These are phyloP conservation scores for Tetrastigma voinierianum DNA, from an alignment of 164 flowering plant species.

Conservation along the genomic window DNA sequence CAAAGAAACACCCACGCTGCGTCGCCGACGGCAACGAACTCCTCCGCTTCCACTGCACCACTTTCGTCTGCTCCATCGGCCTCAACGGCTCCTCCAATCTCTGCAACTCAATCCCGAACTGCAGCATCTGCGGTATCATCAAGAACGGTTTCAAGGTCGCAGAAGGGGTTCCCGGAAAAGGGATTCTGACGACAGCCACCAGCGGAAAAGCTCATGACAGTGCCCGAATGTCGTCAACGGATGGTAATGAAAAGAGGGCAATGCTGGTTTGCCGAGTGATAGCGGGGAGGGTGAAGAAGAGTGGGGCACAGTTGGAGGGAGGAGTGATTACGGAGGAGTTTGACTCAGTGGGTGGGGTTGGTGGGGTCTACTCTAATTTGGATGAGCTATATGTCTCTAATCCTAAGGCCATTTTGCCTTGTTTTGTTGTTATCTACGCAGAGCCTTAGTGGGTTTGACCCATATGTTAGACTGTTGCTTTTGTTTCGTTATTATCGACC, in stretches of 20 bases:
- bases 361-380: conserved; percentile 65
- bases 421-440: conserved; percentile 89
- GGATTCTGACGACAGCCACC: conserved; percentile 74
- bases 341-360: conserved; percentile 71
- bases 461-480: neutral
- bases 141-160: conserved; percentile 66
- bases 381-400: conserved; percentile 86
- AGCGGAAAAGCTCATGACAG: conserved; percentile 87
- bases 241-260: conserved; percentile 56
- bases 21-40: conserved; percentile 94
- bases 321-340: conserved; percentile 46
- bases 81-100: conserved; percentile 69
- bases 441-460: conserved; percentile 37
- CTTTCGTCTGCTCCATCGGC: conserved; percentile 72
- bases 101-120: conserved; percentile 60
- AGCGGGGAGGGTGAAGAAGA: conserved; percentile 85
- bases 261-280: conserved; percentile 95
- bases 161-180: conserved; percentile 26
- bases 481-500: neutral
- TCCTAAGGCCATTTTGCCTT: conserved; percentile 83
- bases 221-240: conserved; percentile 25
- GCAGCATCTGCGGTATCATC: conserved; percentile 68
- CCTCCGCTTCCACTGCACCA: conserved; percentile 81
- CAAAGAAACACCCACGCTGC: conserved; percentile 81
- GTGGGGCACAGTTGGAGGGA: conserved; percentile 20